Evolutionary conservation across 2,329 filamentous ascomycete genomes (phyloP), one percentile per base, ranked within the genome.

Genomic region (Apiospora sp.): DNA sequence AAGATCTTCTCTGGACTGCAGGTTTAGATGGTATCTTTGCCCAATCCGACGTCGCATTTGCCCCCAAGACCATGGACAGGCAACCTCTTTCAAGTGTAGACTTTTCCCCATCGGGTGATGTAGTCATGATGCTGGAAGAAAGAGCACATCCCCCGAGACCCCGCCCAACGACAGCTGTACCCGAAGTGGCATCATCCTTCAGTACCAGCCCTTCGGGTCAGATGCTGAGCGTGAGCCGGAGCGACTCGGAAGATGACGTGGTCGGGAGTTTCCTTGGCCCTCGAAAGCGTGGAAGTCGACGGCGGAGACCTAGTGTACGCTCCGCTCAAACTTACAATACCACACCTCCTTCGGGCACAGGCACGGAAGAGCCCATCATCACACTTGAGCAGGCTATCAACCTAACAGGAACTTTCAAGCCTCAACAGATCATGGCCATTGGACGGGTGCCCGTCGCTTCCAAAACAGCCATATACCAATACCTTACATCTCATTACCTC

Each of bases 1-100:
- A 90, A 73, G 90, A 92, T 74, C 85, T 92, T 67, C 81, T 93
- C 0, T 93, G 91, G 91, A 91, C 90, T 1, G 91, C 87, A 8
- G 90, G 90, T 1, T 86, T 85, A 34, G 91, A 92, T 75, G 89
- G 89, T 0, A 79, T 86, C 3, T 92, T 93, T 73, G 87, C 86
- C 41, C 91, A 93, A 77, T 91, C 89, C 74, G 91, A 93, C 78
- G 85, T 92, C 27, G 88, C 89, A 0, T 92, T 89, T 81, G 89
- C 90, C 0, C 89, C 88, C 3, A 89, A 89, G 75, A 86, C 89
- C 22, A 87, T 92, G 68, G 90, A 93, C 77, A 87, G 89, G 24
- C 87, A 90, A 70, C 86, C 90, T 1, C 86, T 91, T 4, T 92
- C 90, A 0, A 88, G 86, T 43, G 86, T 92, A 79, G 84, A 88